Conservation (phyloP, 1,139 yeast genomes). For the Spathaspora sp. region DNA sequence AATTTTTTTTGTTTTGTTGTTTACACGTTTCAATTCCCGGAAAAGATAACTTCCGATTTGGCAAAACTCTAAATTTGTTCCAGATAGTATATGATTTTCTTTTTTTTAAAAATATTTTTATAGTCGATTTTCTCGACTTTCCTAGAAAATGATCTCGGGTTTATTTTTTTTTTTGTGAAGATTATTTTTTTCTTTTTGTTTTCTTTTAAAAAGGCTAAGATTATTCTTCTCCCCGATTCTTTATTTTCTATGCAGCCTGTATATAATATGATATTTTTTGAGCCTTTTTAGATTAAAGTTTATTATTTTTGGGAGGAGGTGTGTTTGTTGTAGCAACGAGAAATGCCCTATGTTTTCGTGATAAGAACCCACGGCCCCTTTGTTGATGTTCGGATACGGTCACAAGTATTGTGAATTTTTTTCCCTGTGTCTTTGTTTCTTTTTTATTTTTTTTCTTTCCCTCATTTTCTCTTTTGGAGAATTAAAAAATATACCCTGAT, state of each 20-base stretch:
- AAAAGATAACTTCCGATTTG: not conserved
- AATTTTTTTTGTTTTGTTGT: not conserved
- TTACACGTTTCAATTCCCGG: not conserved
- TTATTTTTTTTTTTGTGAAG: not conserved
- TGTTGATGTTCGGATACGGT: not conserved
- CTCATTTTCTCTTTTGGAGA: not conserved
- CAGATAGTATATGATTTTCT: not conserved
- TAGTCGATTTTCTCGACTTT: constrained; percentile 2
- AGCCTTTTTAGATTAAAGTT: not conserved
- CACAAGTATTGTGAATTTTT: not conserved
- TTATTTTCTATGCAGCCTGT: constrained; percentile 1
- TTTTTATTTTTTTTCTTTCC: not conserved
- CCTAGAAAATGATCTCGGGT: constrained; percentile 1
- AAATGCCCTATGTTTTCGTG: not conserved
- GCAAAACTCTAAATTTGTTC: not conserved
- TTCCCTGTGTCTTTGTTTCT: not conserved
- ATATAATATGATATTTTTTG: not conserved
- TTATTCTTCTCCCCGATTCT: not conserved
- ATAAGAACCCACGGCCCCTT: not conserved
- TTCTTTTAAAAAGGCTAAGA: not conserved
- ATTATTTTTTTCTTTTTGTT: not conserved
- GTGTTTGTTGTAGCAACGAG: not conserved
- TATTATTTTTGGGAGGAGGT: not conserved
- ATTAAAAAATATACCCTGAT: not conserved
- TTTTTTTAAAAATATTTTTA: too few species aligned